Evolutionary conservation across 768 basidiomycete species (phyloP).

Genomic region (Ephemerocybe angulata): DNA sequence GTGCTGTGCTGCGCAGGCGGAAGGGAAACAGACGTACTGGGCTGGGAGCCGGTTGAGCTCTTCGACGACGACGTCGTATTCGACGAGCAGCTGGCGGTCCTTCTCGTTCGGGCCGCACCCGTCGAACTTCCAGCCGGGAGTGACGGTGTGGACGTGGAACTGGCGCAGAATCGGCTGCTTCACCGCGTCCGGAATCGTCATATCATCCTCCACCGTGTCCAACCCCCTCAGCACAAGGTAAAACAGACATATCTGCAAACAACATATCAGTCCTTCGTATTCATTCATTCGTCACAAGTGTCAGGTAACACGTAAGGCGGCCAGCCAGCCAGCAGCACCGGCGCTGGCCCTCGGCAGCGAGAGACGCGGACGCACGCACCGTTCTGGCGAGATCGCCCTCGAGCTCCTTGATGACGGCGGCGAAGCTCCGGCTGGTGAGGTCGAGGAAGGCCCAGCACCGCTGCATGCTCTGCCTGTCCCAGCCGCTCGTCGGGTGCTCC

Average conservation of each 20-base stretch:
- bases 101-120: constrained; percentile 84
- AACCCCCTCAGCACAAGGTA: constrained; percentile 91
- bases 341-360: background rate
- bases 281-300: background rate
- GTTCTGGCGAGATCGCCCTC: constrained; percentile 92
- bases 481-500: constrained; percentile 79
- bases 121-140: constrained; percentile 83
- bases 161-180: constrained; percentile 84
- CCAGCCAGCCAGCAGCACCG: background rate
- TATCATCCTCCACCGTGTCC: constrained; percentile 99
- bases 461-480: constrained; percentile 83
- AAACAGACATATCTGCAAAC: constrained; percentile 80
- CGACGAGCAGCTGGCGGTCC: constrained; percentile 78
- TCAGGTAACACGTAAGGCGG: background rate
- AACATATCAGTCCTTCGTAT: too few relatives aligned
- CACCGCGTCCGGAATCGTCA: constrained; percentile 82
- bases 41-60: constrained; percentile 71
- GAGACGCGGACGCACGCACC: constrained; percentile 47
- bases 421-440: constrained; percentile 83
- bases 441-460: constrained; percentile 90
- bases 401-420: constrained; percentile 91
- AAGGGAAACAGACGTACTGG: constrained; percentile 40
- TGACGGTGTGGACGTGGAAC: constrained; percentile 76
- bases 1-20: background rate
- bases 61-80: constrained; percentile 76